Base-by-base conservation (phyloP, 306 rosid species). In the Chamaecrista fasciculata region DNA sequence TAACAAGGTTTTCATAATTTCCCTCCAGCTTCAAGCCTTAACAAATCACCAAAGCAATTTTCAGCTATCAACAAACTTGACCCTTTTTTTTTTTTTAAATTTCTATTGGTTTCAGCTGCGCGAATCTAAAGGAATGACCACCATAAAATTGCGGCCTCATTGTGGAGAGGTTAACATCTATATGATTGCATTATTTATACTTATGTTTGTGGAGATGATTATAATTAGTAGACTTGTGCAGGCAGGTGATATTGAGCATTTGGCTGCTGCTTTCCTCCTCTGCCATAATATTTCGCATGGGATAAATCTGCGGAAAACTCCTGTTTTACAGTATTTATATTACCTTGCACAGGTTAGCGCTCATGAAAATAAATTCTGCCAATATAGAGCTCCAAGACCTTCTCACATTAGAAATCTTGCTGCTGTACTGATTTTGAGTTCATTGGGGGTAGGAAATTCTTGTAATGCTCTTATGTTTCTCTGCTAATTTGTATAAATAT, bases 211-310 rank as follows among this genome's bases (percentile, higher is more conserved):
- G 73, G 44, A 37, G 77, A 44, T 71, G 49, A 36, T 60, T 11
- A 73, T 57, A 67, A 39, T 56, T 70, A 65, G 23, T 51, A 60
- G 61, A 37, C 15, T 33, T 52, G 16, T 70, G 72, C 84, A 91
- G 97, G 96, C 96, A 12, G 97, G 97, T 36, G 97, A 91, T 77
- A 50, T 74, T 74, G 96, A 91, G 76, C 97, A 91, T 83, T 82
- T 89, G 79, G 96, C 96, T 69, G 93, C 96, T 20, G 86, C 84
- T 57, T 86, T 91, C 65, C 91, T 91, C 53, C 76, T 87, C 11
- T 85, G 91, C 77, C 94, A 86, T 67, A 91, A 91, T 74, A 91
- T 91, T 66, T 85, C 96, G 25, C 97, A 91, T 68, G 97, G 97
- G 63, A 89, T 88, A 50, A 89, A 75, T 80, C 83, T 89, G 49